Evolutionary conservation across 257 asterid genomes (phyloP), one percentile per base, ranked within the genome.

Genomic region (Jacaranda copaia): DNA sequence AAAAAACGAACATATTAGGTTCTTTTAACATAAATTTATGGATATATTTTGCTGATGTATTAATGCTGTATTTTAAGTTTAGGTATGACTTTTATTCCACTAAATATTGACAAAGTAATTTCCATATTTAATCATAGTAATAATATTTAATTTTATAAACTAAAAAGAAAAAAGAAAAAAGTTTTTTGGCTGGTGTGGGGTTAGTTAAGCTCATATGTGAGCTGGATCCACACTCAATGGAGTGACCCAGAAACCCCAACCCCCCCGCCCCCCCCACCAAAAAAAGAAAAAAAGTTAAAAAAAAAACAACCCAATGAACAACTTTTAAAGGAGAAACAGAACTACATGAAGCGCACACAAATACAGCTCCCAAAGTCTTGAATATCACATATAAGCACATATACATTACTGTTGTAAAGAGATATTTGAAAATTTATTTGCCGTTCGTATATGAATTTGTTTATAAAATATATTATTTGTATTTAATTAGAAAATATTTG

Each of bases 191-290:
- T 85, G 89, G 80, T 86, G 87, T 87, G 87, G 88, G 90, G 88
- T 69, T 82, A 15, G 70, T 74, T 81, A 74, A 77, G 83, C 81
- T 79, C 79, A 68, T 58, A 20, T 48, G 51, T 90, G 92, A 90
- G 93, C 96, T 91, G 92, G 89, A 88, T 85, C 92, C 96, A 91
- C 86, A 74, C 88, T 70, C 70, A 10, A 57, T 66, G 82, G 76
- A 69, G 77, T 77, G 85, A 76, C 83, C 79, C 85, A 78, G 82
- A 61, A 36, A 73, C 73, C 64, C 20, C 48, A 5, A 39, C n/a
- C 9, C 16, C 39, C 73, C 18, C 60, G 1, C 18, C 18, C 49
- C 49, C 0, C n/a, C n/a, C n/a, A n/a, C n/a, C n/a, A n/a, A n/a
- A n/a, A n/a, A n/a, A n/a, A n/a, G n/a, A n/a, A n/a, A n/a, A n/a